Percentiles rank a stretch among this genome's conserved stretches.
Evolutionary conservation across 129 eudicot species (phyloP).

Genomic region (Escallonia herrerae): DNA sequence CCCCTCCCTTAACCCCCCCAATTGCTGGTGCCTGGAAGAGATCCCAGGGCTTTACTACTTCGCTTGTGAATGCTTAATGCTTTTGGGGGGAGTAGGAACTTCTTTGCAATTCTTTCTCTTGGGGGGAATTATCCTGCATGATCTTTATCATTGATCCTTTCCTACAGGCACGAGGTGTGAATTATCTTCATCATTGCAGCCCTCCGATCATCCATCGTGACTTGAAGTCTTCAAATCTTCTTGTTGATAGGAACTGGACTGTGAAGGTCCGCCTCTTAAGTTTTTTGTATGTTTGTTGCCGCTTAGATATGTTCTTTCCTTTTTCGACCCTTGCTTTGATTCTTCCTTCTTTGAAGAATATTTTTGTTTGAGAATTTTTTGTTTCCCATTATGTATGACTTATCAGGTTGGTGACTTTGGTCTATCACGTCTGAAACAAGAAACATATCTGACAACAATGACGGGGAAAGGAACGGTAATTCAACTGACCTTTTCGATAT

Average conservation of each 20-base stretch:
- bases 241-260: slow-evolving; percentile 93
- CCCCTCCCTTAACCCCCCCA: too few relatives aligned
- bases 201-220: slow-evolving; percentile 95
- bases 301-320: neutral
- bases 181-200: slow-evolving; percentile 85
- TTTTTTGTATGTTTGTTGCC: slow-evolving; percentile 1
- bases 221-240: slow-evolving; percentile 93
- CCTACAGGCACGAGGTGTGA: slow-evolving; percentile 91
- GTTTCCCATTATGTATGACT: slow-evolving; percentile 9
- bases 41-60: too few relatives aligned
- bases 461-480: slow-evolving; percentile 95
- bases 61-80: neutral
- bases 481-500: neutral
- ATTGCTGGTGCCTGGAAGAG: too few relatives aligned
- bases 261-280: slow-evolving; percentile 56
- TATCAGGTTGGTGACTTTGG: slow-evolving; percentile 97
- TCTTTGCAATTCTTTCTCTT: neutral
- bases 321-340: neutral
- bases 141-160: slow-evolving; percentile 6
- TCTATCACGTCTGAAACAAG: slow-evolving; percentile 86
- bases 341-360: neutral
- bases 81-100: neutral
- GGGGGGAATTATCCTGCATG: slow-evolving; percentile 1
- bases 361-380: neutral
- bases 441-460: slow-evolving; percentile 73